Evolutionary conservation across 2,329 filamentous ascomycete genomes (phyloP).

Genomic region (Penicillium freii): DNA sequence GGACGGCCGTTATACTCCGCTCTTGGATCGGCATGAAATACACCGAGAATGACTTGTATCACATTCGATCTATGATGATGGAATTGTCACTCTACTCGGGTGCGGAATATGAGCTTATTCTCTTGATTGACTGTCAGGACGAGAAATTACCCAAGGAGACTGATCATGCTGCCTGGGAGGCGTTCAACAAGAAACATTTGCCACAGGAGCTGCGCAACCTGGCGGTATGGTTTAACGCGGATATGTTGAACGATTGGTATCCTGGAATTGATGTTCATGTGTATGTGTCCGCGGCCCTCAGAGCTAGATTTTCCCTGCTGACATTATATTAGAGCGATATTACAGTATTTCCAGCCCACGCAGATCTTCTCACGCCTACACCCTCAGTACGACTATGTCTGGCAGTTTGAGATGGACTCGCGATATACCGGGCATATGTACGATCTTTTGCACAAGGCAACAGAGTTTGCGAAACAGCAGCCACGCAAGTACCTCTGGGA

Average conservation of each 20-base stretch:
- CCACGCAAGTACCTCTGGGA: constrained; percentile 18
- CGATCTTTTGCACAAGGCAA: constrained; percentile 10
- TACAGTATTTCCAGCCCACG: constrained; percentile 15
- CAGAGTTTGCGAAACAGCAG: constrained; percentile 13
- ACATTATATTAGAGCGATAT: constrained; percentile 4
- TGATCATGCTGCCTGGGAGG: constrained; percentile 3
- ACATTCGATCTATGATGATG: constrained; percentile 76
- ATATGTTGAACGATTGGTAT: constrained; percentile 13
- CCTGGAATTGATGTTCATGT: constrained; percentile 12
- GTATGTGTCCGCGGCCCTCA: not conserved
- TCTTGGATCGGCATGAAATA: constrained; percentile 82
- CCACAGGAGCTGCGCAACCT: constrained; percentile 11
- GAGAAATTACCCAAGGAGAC: constrained; percentile 57
- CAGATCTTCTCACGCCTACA: constrained; percentile 15
- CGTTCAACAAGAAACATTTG: constrained; percentile 5
- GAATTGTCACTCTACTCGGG: constrained; percentile 79
- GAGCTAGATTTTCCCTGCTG: not conserved
- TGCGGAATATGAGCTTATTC: constrained; percentile 81
- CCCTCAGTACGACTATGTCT: constrained; percentile 15
- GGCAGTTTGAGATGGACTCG: constrained; percentile 19
- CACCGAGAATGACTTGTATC: constrained; percentile 74
- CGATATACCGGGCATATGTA: constrained; percentile 16
- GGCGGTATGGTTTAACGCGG: constrained; percentile 12
- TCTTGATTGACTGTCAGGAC: constrained; percentile 83
- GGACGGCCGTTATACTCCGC: constrained; percentile 77